Evolutionary conservation across 495 filamentous ascomycete genomes (phyloP).

Genomic region (Chlorociboria aeruginascens): DNA sequence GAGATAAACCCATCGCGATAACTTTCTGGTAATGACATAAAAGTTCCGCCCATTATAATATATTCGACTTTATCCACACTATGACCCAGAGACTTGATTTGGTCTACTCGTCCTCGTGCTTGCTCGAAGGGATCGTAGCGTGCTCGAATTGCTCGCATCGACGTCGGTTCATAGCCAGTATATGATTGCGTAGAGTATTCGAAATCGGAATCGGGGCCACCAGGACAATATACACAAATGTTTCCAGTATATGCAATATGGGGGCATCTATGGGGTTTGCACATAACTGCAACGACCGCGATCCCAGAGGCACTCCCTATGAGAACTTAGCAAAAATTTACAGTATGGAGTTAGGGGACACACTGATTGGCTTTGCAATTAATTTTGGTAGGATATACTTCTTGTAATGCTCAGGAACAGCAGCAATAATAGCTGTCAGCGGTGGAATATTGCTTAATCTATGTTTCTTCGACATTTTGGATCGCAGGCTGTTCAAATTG

Average conservation of each 20-base stretch:
- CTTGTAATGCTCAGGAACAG: constrained; percentile 96
- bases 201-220: constrained; percentile 94
- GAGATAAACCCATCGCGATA: constrained; percentile 91
- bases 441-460: constrained; percentile 73
- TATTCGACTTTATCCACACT: constrained; percentile 99
- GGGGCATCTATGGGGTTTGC: constrained; percentile 94
- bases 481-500: constrained; percentile 82
- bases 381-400: constrained; percentile 95
- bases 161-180: constrained; percentile 95
- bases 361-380: constrained; percentile 92
- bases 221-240: constrained; percentile 97
- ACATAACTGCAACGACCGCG: constrained; percentile 99
- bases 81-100: constrained; percentile 88
- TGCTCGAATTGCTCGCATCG: constrained; percentile 94
- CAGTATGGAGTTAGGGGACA: constrained; percentile 13
- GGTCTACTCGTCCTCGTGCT: constrained; percentile 88
- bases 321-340: constrained; percentile 18
- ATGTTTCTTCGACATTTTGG: constrained; percentile 87
- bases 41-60: constrained; percentile 99
- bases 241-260: constrained; percentile 97
- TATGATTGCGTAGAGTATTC: constrained; percentile 98
- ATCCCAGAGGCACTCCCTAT: constrained; percentile 83
- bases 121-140: constrained; percentile 98
- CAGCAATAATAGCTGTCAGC: constrained; percentile 91
- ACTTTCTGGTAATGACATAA: constrained; percentile 85